Evolutionary conservation across 2,329 filamentous ascomycete species (phyloP).

Genomic region (Scytalidium sp.): DNA sequence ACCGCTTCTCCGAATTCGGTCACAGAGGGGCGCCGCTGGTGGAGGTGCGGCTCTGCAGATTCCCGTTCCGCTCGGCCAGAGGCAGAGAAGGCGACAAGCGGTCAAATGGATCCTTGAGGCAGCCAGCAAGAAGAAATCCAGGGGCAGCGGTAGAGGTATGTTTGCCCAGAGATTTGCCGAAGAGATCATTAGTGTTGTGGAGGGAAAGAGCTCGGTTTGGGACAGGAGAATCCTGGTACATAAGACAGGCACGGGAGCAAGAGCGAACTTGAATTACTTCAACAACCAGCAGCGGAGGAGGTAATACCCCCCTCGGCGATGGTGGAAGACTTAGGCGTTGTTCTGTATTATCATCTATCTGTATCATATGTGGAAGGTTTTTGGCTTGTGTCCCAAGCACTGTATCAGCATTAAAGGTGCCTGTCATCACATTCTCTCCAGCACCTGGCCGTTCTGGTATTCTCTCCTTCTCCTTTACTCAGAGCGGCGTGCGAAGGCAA

Average conservation of each 20-base stretch:
- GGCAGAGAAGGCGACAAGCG: conserved; percentile 74
- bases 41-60: conserved; percentile 83
- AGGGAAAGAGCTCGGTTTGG: conserved; percentile 83
- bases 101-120: conserved; percentile 86
- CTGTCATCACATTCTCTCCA: too few species aligned
- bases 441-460: too few species aligned
- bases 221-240: conserved; percentile 75
- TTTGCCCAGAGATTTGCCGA: conserved; percentile 79
- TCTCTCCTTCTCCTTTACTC: background rate
- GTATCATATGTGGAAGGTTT: background rate
- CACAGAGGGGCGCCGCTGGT: conserved; percentile 74
- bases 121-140: conserved; percentile 74
- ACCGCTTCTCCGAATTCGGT: conserved; percentile 77
- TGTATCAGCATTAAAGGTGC: too few species aligned
- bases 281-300: conserved; percentile 32
- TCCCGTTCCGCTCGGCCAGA: conserved; percentile 70
- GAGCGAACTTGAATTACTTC: conserved; percentile 64
- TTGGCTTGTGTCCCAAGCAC: too few species aligned
- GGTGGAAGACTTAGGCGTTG: background rate
- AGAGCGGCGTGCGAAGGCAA: too few species aligned
- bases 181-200: conserved; percentile 82
- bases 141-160: conserved; percentile 66
- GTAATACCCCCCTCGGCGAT: conserved; percentile 5
- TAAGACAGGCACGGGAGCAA: conserved; percentile 73
- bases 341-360: conserved; percentile 1